Conservation (phyloP, 2,329 filamentous ascomycete genomes). For the Pseudocercospora macadamiae region DNA sequence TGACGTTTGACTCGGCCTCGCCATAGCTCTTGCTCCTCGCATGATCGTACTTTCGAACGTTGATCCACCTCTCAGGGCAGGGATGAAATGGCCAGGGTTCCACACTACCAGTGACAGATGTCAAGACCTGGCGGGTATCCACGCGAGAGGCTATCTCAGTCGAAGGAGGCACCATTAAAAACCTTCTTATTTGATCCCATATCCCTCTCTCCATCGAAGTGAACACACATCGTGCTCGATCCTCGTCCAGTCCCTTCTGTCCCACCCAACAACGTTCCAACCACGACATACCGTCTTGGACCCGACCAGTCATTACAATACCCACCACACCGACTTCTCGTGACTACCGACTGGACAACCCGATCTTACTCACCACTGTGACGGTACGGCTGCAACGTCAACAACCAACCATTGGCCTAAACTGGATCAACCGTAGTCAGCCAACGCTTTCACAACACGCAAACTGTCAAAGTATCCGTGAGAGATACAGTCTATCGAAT, state of each 20-base stretch:
- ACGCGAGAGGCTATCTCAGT: slow-evolving; percentile 14
- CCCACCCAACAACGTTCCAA: slow-evolving; percentile 10
- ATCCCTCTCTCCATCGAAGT: slow-evolving; percentile 11
- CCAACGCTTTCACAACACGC: too few relatives aligned
- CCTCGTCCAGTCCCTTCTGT: slow-evolving; percentile 8
- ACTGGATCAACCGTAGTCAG: neutral
- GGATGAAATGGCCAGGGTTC: slow-evolving; percentile 11
- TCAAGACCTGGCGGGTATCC: slow-evolving; percentile 16
- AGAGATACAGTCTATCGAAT: neutral
- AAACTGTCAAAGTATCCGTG: neutral
- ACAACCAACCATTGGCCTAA: too few relatives aligned
- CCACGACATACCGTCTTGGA: neutral
- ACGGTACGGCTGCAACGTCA: slow-evolving; percentile 13
- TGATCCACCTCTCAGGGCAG: slow-evolving; percentile 12
- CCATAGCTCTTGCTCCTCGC: slow-evolving; percentile 7
- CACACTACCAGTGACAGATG: slow-evolving; percentile 21
- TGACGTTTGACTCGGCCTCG: slow-evolving; percentile 1
- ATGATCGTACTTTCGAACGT: slow-evolving; percentile 12
- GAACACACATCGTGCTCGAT: neutral
- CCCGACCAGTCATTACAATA: slow-evolving; percentile 18
- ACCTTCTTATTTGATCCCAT: slow-evolving; percentile 20
- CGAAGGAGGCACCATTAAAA: slow-evolving; percentile 1
- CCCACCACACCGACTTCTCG: slow-evolving; percentile 10
- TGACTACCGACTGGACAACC: slow-evolving; percentile 9
- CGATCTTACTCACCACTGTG: slow-evolving; percentile 4